These are phyloP conservation scores for Microbotryomycetes sp. DNA, from an alignment of 1,284 basidiomycete genomes.

Conservation along the genomic window DNA sequence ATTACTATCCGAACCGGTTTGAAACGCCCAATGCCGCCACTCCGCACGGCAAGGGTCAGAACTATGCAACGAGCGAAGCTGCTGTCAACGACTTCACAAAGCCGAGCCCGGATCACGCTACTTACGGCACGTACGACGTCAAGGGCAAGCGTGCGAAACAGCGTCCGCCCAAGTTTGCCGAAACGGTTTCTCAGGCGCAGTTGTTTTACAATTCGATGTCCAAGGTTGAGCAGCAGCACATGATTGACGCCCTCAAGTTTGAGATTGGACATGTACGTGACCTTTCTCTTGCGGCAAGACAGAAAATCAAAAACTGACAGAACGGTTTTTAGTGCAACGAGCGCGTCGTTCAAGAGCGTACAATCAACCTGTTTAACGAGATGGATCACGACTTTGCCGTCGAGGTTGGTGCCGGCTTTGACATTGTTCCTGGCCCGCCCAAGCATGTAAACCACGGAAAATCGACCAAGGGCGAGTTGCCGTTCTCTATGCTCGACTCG, in stretches of 20 bases:
- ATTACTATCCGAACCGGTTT: constrained; percentile 65
- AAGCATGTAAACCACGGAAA: constrained; percentile 53
- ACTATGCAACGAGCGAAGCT: constrained; percentile 15
- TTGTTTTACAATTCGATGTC: constrained; percentile 72
- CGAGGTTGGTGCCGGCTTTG: constrained; percentile 53
- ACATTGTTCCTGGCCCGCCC: constrained; percentile 52
- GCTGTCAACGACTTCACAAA: constrained; percentile 5
- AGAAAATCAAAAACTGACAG: not conserved
- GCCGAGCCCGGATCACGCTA: constrained; percentile 4
- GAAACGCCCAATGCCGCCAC: constrained; percentile 41
- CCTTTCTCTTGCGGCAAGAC: no score
- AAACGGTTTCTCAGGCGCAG: constrained; percentile 61
- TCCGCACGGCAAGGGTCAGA: constrained; percentile 20
- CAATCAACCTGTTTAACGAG: constrained; percentile 58
- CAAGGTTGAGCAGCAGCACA: constrained; percentile 58
- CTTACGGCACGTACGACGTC: constrained; percentile 42
- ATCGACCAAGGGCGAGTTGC: constrained; percentile 46
- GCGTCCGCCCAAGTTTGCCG: constrained; percentile 63
- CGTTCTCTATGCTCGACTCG: constrained; percentile 28
- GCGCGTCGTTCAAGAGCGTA: constrained; percentile 57
- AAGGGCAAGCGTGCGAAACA: constrained; percentile 60
- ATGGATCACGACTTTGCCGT: constrained; percentile 63
- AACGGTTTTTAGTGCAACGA: constrained; percentile 58
- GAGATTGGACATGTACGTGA: constrained; percentile 50
- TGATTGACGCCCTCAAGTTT: constrained; percentile 60